These are phyloP conservation scores for Arabis hirsuta DNA, from an alignment of 345 rosid species.

Conservation along the genomic window DNA sequence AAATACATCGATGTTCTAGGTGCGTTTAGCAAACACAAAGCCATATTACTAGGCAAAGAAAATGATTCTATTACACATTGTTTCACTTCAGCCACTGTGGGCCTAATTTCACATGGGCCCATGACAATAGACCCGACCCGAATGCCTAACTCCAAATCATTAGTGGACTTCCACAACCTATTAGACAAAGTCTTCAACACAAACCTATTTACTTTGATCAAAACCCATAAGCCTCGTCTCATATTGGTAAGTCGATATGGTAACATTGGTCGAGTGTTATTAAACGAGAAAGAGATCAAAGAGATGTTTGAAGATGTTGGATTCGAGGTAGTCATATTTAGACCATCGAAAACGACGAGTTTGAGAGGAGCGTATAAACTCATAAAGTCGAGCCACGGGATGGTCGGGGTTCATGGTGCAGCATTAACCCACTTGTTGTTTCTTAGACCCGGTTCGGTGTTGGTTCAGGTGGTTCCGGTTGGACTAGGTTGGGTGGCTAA, in stretches of 20 bases:
- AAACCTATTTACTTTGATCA: background rate
- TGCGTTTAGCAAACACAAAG: constrained; percentile 51
- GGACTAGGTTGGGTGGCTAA: constrained; percentile 55
- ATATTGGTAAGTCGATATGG: constrained; percentile 43
- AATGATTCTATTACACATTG: constrained; percentile 50
- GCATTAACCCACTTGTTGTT: constrained; percentile 61
- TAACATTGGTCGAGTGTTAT: constrained; percentile 42
- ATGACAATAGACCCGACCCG: constrained; percentile 44
- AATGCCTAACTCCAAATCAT: constrained; percentile 47
- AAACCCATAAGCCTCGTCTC: constrained; percentile 25
- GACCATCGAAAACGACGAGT: constrained; percentile 38
- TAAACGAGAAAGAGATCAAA: constrained; percentile 43
- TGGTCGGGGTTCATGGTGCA: constrained; percentile 70
- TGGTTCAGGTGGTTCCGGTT: constrained; percentile 62
- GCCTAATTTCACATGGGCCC: constrained; percentile 60
- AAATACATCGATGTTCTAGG: constrained; percentile 51
- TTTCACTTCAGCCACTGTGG: constrained; percentile 56
- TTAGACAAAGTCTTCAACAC: constrained; percentile 47
- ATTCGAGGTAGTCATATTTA: constrained; percentile 51
- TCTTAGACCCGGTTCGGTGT: constrained; percentile 54
- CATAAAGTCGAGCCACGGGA: constrained; percentile 56
- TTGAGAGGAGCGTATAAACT: constrained; percentile 47
- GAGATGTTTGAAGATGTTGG: constrained; percentile 48
- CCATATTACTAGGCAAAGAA: constrained; percentile 48
- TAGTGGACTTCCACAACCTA: constrained; percentile 49